phyloP scores from a whole-genome alignment of 164 flowering plant genomes.

The Amborella trichopoda region DNA sequence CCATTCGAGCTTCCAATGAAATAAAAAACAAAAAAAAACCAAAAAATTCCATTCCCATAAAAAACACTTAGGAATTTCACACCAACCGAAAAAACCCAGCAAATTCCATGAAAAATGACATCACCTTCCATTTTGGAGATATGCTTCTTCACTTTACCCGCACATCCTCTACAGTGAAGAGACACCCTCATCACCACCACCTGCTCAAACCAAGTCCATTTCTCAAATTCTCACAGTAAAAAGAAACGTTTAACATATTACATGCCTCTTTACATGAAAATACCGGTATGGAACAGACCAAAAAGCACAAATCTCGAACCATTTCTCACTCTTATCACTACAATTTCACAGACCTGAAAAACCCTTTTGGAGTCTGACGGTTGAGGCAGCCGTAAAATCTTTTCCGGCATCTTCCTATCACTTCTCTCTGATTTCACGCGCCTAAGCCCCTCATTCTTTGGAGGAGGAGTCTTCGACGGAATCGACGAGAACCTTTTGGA shows the following conservation, averaged over 20 bases:
- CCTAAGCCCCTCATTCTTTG: neutral
- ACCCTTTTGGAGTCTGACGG: slow-evolving; percentile 3
- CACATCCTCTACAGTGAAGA: slow-evolving; percentile 90
- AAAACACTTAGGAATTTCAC: too few relatives aligned
- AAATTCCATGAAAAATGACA: too few relatives aligned
- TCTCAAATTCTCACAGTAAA: too few relatives aligned
- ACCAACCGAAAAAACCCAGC: too few relatives aligned
- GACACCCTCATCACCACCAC: slow-evolving; percentile 87
- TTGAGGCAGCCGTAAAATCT: neutral
- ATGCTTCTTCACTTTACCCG: slow-evolving; percentile 79
- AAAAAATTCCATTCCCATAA: too few relatives aligned
- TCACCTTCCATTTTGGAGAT: slow-evolving; percentile 94
- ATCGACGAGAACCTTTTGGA: slow-evolving; percentile 5
- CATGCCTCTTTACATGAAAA: neutral
- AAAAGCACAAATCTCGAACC: neutral
- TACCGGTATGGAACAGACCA: neutral
- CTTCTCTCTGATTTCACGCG: slow-evolving; percentile 3
- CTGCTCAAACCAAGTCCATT: slow-evolving; percentile 21
- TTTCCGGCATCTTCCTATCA: neutral
- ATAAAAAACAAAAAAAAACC: too few relatives aligned
- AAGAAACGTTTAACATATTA: neutral
- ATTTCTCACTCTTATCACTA: neutral
- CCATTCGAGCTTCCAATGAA: too few relatives aligned
- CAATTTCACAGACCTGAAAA: too few relatives aligned
- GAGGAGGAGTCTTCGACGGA: neutral